phyloP scores from a whole-genome alignment of 495 filamentous ascomycete species.

The Hyaloscypha bicolor region DNA sequence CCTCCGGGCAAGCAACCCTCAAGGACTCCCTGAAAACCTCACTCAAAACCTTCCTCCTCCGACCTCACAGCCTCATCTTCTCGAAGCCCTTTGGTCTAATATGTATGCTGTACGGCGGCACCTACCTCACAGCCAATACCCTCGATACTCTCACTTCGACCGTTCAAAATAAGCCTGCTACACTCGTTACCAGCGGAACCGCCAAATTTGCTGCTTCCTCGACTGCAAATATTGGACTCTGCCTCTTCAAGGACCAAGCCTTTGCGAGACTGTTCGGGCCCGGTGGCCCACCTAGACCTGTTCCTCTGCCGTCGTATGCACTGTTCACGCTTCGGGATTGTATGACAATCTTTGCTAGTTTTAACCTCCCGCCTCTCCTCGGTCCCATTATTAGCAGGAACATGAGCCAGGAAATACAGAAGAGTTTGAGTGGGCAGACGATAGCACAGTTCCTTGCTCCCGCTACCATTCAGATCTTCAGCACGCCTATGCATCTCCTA shows the following conservation, averaged over 20 bases:
- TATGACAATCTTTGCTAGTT: conserved; percentile 89
- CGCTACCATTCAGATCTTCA: conserved; percentile 77
- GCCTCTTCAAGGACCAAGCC: conserved; percentile 89
- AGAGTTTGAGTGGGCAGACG: conserved; percentile 47
- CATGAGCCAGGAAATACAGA: conserved; percentile 49
- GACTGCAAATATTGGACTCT: conserved; percentile 85
- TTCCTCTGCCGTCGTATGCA: conserved; percentile 64
- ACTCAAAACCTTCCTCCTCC: conserved; percentile 61
- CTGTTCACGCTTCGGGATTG: conserved; percentile 87
- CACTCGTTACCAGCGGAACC: conserved; percentile 67
- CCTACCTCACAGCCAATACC: conserved; percentile 86
- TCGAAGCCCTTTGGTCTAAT: conserved; percentile 85
- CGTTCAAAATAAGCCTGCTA: conserved; percentile 53
- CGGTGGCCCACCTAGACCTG: conserved; percentile 50
- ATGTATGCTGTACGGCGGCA: conserved; percentile 85
- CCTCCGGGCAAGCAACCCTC: conserved; percentile 78
- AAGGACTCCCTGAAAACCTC: conserved; percentile 64
- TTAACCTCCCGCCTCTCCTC: conserved; percentile 84
- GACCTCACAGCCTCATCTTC: conserved; percentile 72
- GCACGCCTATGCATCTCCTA: conserved; percentile 85
- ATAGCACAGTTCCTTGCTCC: conserved; percentile 82
- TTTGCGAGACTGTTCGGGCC: conserved; percentile 85
- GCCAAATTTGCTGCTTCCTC: conserved; percentile 83
- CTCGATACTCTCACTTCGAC: conserved; percentile 83
- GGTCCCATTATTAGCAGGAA: conserved; percentile 62